These are phyloP conservation scores for Picochlorum sp. DNA, from an alignment of 139 green algal genomes.

Conservation along the genomic window DNA sequence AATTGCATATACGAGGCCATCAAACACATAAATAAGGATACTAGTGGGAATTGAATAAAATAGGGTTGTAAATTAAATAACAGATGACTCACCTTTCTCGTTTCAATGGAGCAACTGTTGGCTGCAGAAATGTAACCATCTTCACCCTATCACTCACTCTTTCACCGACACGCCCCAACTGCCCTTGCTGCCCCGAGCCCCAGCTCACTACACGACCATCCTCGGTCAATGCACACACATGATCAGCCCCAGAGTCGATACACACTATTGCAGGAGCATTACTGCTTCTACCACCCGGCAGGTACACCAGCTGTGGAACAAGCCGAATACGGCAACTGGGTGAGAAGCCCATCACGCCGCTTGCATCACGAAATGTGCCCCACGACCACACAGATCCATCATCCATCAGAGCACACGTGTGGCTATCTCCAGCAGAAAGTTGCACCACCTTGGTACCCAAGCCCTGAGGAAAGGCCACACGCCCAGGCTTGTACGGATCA, in stretches of 20 bases:
- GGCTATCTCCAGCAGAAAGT: conserved; percentile 64
- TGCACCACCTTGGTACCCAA: conserved; percentile 37
- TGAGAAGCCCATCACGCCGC: conserved; percentile 59
- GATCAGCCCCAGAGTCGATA: conserved; percentile 58
- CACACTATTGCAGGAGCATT: conserved; percentile 27
- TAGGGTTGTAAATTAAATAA: not conserved
- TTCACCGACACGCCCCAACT: conserved; percentile 63
- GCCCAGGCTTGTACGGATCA: conserved; percentile 32
- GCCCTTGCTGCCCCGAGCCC: conserved; percentile 67
- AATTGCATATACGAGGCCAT: too few relatives aligned
- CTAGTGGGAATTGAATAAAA: not conserved
- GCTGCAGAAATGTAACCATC: conserved; percentile 34
- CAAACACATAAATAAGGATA: not conserved
- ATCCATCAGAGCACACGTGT: conserved; percentile 59
- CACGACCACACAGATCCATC: conserved; percentile 69
- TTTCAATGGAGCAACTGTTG: conserved; percentile 22
- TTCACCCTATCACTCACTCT: conserved; percentile 15
- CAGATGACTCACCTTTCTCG: too few relatives aligned
- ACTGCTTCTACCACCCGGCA: conserved; percentile 12
- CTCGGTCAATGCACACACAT: conserved; percentile 47
- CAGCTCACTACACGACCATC: conserved; percentile 58
- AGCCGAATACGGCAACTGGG: conserved; percentile 18
- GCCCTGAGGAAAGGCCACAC: conserved; percentile 27
- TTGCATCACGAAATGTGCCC: conserved; percentile 68
- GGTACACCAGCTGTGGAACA: conserved; percentile 28